Evolutionary conservation across 208 protist genomes (phyloP), one percentile per base, ranked within the genome.

Genomic region (Acanthamoeba royreba): DNA sequence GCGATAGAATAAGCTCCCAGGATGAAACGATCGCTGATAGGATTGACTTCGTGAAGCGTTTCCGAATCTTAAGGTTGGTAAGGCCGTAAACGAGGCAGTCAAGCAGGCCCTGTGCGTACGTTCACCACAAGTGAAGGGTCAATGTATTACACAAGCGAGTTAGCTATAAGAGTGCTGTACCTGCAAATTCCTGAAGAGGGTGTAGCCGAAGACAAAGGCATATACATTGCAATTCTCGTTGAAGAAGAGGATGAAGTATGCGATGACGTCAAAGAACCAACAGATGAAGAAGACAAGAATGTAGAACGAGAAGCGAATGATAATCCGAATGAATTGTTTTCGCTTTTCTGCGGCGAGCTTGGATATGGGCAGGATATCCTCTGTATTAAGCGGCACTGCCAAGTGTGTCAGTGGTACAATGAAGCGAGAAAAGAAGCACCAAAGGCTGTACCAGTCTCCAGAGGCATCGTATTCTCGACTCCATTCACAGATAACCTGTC

Each of bases 281-380:
- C 40, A 89, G 52, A 89, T 13, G 81, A 89, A 89, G 81, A 89
- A 89, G 25, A 89, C 40, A 22, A 89, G 47, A 28, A 89, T 63
- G 52, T 63, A 89, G 52, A 89, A 89, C 33, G 33, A 66, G 81
- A 89, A 89, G 0, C 81, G 40, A 40, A 89, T 61, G 31, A 72
- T 35, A 13, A 72, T 35, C 1, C 40, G 61, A 15, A n/a, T n/a
- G 28, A 72, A 72, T 8, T 72, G 61, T 13, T 42, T 35, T 5
- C 61, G 61, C 28, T 72, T 72, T 19, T n/a, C 19, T n/a, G n/a
- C n/a, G 55, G 25, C 55, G 0, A 35, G n/a, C 55, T 63, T 63
- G n/a, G 55, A 63, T 28, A 63, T 28, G n/a, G 33, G 17, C 15
- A 63, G 55, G 4, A n/a, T 28, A n/a, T n/a, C n/a, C n/a, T n/a